Evolutionary conservation across 495 filamentous ascomycete species (phyloP).

Genomic region (Talaromyces borbonicus): DNA sequence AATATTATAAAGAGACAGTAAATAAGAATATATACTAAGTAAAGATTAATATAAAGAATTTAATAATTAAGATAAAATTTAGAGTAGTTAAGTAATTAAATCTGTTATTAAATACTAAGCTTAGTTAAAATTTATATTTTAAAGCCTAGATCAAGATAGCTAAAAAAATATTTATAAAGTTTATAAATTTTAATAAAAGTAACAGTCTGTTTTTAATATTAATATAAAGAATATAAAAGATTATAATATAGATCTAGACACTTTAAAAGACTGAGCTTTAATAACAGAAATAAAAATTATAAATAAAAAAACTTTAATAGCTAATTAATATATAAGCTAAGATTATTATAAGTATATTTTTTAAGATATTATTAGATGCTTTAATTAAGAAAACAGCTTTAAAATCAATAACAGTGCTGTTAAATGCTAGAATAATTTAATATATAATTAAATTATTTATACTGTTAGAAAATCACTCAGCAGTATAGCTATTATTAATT

Average conservation of each 20-base stretch:
- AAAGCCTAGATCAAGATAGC: not conserved
- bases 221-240: not conserved
- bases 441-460: conserved; percentile 4
- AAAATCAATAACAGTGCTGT: not conserved
- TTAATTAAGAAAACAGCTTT: not conserved
- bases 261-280: not conserved
- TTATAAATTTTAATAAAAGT: not conserved
- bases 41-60: not conserved
- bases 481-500: not conserved
- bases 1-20: not conserved
- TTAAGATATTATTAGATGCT: not conserved
- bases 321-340: conserved; percentile 3
- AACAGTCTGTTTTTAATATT: not conserved
- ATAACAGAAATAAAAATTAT: conserved; percentile 6
- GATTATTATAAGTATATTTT: not conserved
- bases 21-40: not conserved
- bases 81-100: not conserved
- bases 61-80: not conserved
- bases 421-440: not conserved
- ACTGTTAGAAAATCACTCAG: conserved; percentile 3
- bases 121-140: not conserved
- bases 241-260: not conserved
- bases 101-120: not conserved
- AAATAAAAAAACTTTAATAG: not conserved
- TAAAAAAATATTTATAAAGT: not conserved